These are phyloP conservation scores for Perkinsus olseni DNA, from an alignment of 169 alveolate species.

Conservation along the genomic window DNA sequence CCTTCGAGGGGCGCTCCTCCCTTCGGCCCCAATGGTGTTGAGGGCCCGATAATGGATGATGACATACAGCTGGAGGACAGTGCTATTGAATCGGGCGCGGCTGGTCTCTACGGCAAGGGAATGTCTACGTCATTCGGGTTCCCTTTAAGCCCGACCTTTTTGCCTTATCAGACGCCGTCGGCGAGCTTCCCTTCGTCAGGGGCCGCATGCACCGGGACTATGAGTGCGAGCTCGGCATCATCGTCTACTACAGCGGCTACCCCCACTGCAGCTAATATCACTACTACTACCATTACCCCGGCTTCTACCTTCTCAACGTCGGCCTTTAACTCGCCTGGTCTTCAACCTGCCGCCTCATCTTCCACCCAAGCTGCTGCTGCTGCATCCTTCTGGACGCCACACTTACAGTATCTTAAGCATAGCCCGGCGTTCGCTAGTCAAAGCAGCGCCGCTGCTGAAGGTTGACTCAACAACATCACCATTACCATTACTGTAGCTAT, in stretches of 20 bases:
- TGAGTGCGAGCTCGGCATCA: background rate
- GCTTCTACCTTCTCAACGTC: background rate
- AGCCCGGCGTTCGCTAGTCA: slow-evolving; percentile 1
- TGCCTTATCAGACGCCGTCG: background rate
- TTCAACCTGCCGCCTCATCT: background rate
- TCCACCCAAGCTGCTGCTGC: background rate
- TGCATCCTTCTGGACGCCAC: background rate
- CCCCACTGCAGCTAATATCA: background rate
- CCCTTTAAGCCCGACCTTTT: background rate
- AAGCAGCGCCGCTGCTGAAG: background rate
- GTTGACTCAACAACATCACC: background rate
- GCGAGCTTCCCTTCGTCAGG: background rate
- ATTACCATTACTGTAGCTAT: background rate
- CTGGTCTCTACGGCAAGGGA: background rate
- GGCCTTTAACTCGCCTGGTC: background rate
- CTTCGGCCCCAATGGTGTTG: background rate
- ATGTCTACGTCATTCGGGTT: background rate
- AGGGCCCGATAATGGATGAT: background rate
- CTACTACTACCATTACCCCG: background rate
- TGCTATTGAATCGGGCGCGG: background rate
- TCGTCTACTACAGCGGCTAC: background rate
- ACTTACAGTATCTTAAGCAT: background rate
- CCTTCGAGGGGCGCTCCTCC: background rate
- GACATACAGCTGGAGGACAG: background rate
- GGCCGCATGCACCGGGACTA: background rate